Evolutionary conservation across 1,284 basidiomycete genomes (phyloP).

Genomic region (Phaffia rhodozyma): DNA sequence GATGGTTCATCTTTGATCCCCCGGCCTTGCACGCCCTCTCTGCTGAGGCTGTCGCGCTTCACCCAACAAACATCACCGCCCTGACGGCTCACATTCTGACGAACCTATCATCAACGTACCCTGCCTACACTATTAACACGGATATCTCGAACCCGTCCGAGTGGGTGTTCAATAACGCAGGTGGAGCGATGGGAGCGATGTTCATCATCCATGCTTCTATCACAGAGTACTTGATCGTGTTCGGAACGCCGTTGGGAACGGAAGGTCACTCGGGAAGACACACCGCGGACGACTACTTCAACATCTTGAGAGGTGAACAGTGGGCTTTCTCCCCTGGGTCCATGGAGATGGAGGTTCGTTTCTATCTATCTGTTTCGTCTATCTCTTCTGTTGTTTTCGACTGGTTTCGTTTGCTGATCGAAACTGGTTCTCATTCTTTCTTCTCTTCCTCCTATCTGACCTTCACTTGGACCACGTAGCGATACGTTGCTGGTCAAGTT

Average conservation of each 20-base stretch:
- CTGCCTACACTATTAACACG: slow-evolving; percentile 48
- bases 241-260: slow-evolving; percentile 89
- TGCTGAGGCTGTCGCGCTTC: slow-evolving; percentile 52
- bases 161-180: slow-evolving; percentile 97
- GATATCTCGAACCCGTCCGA: slow-evolving; percentile 47
- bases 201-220: slow-evolving; percentile 90
- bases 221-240: slow-evolving; percentile 89
- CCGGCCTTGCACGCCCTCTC: slow-evolving; percentile 53
- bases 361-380: background rate
- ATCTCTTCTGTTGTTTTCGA: background rate
- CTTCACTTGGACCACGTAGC: slow-evolving; percentile 23
- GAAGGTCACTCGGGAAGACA: slow-evolving; percentile 92
- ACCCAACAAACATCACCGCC: slow-evolving; percentile 39
- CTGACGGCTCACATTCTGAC: slow-evolving; percentile 66
- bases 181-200: slow-evolving; percentile 94
- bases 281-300: slow-evolving; percentile 86
- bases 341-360: slow-evolving; percentile 54
- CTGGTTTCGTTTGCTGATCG: background rate
- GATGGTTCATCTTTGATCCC: slow-evolving; percentile 62
- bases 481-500: slow-evolving; percentile 69
- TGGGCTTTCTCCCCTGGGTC: slow-evolving; percentile 76
- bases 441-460: background rate
- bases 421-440: background rate
- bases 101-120: slow-evolving; percentile 57
- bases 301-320: slow-evolving; percentile 85